Conservation (phyloP, 2,329 filamentous ascomycete genomes). For the Pseudopithomyces maydicus region DNA sequence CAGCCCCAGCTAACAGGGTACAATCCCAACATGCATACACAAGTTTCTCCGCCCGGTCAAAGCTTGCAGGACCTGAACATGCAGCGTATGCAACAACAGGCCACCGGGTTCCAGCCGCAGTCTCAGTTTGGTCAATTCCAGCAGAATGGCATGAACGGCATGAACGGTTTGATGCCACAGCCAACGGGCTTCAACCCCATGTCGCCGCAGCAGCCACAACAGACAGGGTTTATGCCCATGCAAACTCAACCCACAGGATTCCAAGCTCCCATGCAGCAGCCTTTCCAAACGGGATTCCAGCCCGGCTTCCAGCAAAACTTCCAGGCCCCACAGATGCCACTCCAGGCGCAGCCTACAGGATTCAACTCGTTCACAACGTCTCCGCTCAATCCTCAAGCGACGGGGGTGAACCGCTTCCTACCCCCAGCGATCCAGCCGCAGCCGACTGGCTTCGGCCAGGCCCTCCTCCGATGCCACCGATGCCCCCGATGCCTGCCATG, state of each 20-base stretch:
- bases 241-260: slow-evolving; percentile 51
- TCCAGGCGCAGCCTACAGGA: slow-evolving; percentile 47
- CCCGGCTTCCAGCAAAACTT: slow-evolving; percentile 57
- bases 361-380: slow-evolving; percentile 40
- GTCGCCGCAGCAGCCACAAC: slow-evolving; percentile 50
- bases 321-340: slow-evolving; percentile 52
- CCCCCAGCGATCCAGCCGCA: slow-evolving; percentile 58
- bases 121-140: slow-evolving; percentile 35
- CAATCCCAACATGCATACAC: slow-evolving; percentile 59
- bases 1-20: slow-evolving; percentile 85
- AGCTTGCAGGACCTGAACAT: slow-evolving; percentile 71
- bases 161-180: slow-evolving; percentile 45
- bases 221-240: slow-evolving; percentile 51
- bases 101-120: slow-evolving; percentile 48
- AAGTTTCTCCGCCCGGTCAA: slow-evolving; percentile 74
- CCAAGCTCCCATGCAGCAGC: slow-evolving; percentile 25
- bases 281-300: slow-evolving; percentile 48
- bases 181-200: slow-evolving; percentile 43
- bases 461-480: slow-evolving; percentile 59
- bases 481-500: slow-evolving; percentile 63
- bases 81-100: slow-evolving; percentile 43
- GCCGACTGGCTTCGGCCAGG: slow-evolving; percentile 55
- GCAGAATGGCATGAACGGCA: slow-evolving; percentile 44
- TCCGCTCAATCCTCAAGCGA: slow-evolving; percentile 58
- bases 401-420: slow-evolving; percentile 56